A percentile compares a stretch with the other conserved stretches of the same genome.
Evolutionary conservation across 306 rosid species (phyloP).

Genomic region (Sesbania bispinosa): DNA sequence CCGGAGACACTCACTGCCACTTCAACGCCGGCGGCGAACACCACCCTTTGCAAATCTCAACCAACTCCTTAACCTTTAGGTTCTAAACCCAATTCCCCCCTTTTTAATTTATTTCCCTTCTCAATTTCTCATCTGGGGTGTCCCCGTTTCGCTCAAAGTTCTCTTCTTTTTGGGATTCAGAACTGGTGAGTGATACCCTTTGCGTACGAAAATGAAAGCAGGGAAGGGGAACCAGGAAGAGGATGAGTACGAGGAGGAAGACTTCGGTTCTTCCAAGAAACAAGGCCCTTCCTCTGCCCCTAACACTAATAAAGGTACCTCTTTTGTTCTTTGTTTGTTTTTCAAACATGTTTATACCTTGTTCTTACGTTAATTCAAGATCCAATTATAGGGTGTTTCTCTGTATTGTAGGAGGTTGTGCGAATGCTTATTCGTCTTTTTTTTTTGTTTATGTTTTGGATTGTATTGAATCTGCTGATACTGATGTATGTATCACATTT

Average conservation of each 20-base stretch:
- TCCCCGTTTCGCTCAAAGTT: conserved; percentile 13
- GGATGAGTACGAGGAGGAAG: conserved; percentile 89
- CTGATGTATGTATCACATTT: neutral
- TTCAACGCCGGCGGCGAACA: conserved; percentile 16
- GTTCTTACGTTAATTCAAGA: conserved; percentile 36
- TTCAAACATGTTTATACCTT: neutral
- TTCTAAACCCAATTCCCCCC: neutral
- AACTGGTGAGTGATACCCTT: conserved; percentile 12
- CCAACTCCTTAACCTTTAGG: neutral
- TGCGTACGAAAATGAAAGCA: conserved; percentile 59
- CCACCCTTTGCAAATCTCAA: neutral
- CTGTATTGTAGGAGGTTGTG: conserved; percentile 18
- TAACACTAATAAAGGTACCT: conserved; percentile 58
- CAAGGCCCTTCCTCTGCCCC: conserved; percentile 73
- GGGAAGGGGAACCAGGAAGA: conserved; percentile 75
- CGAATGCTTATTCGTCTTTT: neutral
- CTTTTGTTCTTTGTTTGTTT: neutral
- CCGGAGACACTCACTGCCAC: conserved; percentile 25
- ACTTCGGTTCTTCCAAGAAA: conserved; percentile 55
- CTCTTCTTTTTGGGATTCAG: conserved; percentile 22
- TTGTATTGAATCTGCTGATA: conserved; percentile 1
- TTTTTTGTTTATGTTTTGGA: neutral
- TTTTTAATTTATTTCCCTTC: neutral
- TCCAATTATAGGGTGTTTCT: conserved; percentile 33
- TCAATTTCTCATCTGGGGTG: conserved; percentile 25